Percentiles rank a stretch among this genome's conserved stretches.
These are phyloP conservation scores for Phytophthora hibernalis DNA, from an alignment of 352 stramenopile genomes.

Conservation along the genomic window DNA sequence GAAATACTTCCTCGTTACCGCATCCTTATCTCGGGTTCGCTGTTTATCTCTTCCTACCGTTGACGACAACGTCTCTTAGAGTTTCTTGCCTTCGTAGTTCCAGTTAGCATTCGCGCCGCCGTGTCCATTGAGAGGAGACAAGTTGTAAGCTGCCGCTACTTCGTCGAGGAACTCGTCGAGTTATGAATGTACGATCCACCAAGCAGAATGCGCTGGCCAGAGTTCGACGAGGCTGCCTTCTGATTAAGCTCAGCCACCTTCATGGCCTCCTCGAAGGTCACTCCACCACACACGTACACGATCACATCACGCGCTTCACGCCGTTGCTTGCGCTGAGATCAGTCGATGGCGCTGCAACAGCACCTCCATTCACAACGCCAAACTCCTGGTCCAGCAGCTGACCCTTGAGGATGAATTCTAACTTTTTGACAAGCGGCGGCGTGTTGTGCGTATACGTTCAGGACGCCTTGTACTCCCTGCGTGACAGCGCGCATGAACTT, in stretches of 20 bases:
- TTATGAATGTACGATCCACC: slow-evolving; percentile 97
- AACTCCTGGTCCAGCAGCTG: slow-evolving; percentile 82
- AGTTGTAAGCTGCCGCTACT: slow-evolving; percentile 75
- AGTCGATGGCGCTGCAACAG: slow-evolving; percentile 22
- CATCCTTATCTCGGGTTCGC: slow-evolving; percentile 9
- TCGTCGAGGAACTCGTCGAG: slow-evolving; percentile 96
- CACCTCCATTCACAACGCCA: slow-evolving; percentile 96
- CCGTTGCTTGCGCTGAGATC: slow-evolving; percentile 91
- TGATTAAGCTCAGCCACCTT: slow-evolving; percentile 98
- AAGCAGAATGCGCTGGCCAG: slow-evolving; percentile 92
- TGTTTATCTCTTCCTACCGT: background rate
- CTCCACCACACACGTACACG: slow-evolving; percentile 98
- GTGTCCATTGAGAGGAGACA: slow-evolving; percentile 30
- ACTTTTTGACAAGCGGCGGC: slow-evolving; percentile 94
- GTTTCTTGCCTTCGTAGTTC: slow-evolving; percentile 76
- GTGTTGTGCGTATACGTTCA: slow-evolving; percentile 99
- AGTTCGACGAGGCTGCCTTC: slow-evolving; percentile 63
- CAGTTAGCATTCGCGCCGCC: slow-evolving; percentile 31
- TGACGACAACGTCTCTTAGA: slow-evolving; percentile 28
- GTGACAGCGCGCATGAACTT: slow-evolving; percentile 93
- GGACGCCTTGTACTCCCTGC: slow-evolving; percentile 94
- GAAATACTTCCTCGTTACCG: slow-evolving; percentile 43
- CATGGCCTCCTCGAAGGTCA: slow-evolving; percentile 99
- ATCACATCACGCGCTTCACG: slow-evolving; percentile 97
- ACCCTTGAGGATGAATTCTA: slow-evolving; percentile 87